Base-by-base conservation (phyloP, 164 flowering plant species). In the Malania oleifera region DNA sequence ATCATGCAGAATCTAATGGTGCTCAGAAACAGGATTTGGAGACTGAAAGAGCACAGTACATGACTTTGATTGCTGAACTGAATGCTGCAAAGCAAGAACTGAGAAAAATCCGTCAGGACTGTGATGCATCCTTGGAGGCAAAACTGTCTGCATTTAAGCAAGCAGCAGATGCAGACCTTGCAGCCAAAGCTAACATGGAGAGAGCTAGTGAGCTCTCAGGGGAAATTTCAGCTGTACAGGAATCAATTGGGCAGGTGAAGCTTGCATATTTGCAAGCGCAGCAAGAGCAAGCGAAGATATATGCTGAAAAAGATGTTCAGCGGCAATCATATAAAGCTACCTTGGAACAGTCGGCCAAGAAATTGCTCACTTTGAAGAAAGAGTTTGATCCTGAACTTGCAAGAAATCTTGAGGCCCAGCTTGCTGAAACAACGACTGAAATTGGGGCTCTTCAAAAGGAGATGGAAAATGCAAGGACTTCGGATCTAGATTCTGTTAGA, bases 1-100 rank as follows among this genome's bases (percentile, higher is more conserved):
- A 45, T 23, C 44, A 63, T 27, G 20, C 44, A 11, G 77, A 37
- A 57, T 64, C 60, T 44, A 65, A 58, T 56, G 78, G 62, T 67
- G 63, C 72, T 44, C 69, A 73, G 75, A 70, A 74, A 27, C 70
- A 75, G 61, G 96, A 87, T 46, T 52, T 80, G 23, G 96, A 82
- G 58, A 49, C 51, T 56, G 67, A 77, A 38, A 78, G 77, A 69
- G 80, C 77, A 61, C 77, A 81, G 58, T 85, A 86, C 66, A 54
- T 63, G 59, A 59, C 67, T 41, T 71, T 66, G 23, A 57, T 80
- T 23, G 24, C 80, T 43, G 96, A 86, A 70, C 85, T 93, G 41
- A 77, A 85, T 80, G 73, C 77, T 67, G 87, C 87, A 31, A 93
- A 93, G 61, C 85, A 86, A 64, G 89, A 83, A 55, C 76, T 88